Evolutionary conservation across 1,284 basidiomycete genomes (phyloP), one percentile per base, ranked within the genome.

Genomic region (Trametes versicolor): DNA sequence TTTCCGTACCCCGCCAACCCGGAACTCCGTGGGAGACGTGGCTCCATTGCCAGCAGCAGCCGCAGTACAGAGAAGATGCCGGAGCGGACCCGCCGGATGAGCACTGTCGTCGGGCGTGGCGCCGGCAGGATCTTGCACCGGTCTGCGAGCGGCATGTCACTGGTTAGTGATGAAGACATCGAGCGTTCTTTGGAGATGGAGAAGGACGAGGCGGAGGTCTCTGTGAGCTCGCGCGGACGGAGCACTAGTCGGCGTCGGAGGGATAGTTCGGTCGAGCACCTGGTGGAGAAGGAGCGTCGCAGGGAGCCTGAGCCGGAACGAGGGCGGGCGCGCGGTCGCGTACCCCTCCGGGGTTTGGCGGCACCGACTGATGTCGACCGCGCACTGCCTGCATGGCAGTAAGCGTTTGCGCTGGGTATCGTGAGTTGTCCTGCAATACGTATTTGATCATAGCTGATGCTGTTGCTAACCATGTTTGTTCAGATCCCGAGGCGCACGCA

Each of bases 81-180:
- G 29, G 65, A 66, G 15, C 49, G 60, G 23, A 43, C 25, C 19
- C 58, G 65, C 7, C 65, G 65, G 21, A 57, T 63, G 49, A 64
- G 66, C 23, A 71, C 70, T 9, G 66, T 71, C 39, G 60, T 68
- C 12, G 65, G 65, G 9, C 65, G 65, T 43, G 67, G 69, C 36
- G 60, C 63, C 2, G 67, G 67, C 7, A 54, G 69, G 3, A 64
- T 59, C 13, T 43, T 66, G 48, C 59, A 52, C n/a, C 59, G 58
- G 15, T 39, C 27, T 23, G 49, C 52, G 6, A 58, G 62, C 45
- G 50, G 52, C 17, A 49, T 63, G 47, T 66, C 67, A 12, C 50
- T 70, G 9, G 67, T 71, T 15, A 71, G 68, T 58, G 66, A 70
- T 47, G 70, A 71, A 43, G 70, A 71, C 50, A 58, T 71, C 36